Evolutionary conservation across 345 rosid genomes (phyloP).

Genomic region (Pseudoturritis turrita): DNA sequence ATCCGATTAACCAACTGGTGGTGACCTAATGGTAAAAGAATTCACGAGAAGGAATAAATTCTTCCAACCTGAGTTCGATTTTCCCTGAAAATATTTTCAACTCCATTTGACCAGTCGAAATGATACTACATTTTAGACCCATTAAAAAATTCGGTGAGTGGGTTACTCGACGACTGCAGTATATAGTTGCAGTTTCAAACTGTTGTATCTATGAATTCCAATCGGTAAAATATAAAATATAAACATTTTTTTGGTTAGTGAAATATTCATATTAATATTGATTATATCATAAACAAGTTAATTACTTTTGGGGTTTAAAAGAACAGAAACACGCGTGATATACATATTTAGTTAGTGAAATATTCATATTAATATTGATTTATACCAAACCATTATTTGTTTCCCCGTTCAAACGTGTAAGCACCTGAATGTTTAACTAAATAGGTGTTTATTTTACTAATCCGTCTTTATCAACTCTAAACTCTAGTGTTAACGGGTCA

Average conservation of each 20-base stretch:
- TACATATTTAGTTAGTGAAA: neutral
- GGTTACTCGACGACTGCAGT: too few relatives aligned
- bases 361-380: neutral
- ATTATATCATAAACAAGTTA: neutral
- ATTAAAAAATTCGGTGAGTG: too few relatives aligned
- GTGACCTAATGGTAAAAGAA: too few relatives aligned
- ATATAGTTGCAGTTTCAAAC: neutral
- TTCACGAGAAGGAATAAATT: too few relatives aligned
- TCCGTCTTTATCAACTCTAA: neutral
- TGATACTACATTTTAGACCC: too few relatives aligned
- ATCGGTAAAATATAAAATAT: neutral
- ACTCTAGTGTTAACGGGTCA: neutral
- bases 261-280: too few relatives aligned
- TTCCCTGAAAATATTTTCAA: too few relatives aligned
- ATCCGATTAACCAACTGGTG: too few relatives aligned
- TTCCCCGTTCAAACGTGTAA: neutral
- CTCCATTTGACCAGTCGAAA: too few relatives aligned
- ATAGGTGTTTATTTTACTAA: neutral
- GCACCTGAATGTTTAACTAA: neutral
- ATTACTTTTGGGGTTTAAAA: neutral
- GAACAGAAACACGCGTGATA: constrained; percentile 4
- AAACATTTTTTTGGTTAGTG: too few relatives aligned
- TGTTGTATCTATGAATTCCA: neutral
- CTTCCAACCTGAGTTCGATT: too few relatives aligned
- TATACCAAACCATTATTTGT: neutral